Base-by-base conservation (phyloP, 2,329 filamentous ascomycete genomes). In the Colletotrichum truncatum region DNA sequence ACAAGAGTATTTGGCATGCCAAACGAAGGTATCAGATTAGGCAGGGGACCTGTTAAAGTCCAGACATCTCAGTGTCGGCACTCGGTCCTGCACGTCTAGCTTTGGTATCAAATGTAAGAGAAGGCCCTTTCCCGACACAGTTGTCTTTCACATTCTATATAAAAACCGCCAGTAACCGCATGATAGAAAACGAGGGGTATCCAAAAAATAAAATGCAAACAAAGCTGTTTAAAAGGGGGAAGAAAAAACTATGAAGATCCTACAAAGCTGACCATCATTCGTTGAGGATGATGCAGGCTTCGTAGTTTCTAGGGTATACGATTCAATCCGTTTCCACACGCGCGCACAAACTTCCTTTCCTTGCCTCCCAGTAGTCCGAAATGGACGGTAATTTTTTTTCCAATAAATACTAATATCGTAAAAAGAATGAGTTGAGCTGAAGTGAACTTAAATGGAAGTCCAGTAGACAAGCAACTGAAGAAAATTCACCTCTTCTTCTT, bases 401-500 rank as follows among this genome's bases (percentile, higher is more conserved):
- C n/a, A n/a, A n/a, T n/a, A n/a, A n/a, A 39, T 16, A 39, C 18
- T 39, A 39, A 18, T n/a, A 39, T 39, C 2, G 11, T 39, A 34
- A 49, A 21, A 34, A 12, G 16, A 21, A 6, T 51, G 12, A 21
- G 28, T 11, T 14, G 8, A 18, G 7, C 28, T 21, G 26, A 12
- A 36, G n/a, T 8, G 25, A 48, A 48, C 14, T 14, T n/a, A 21
- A 18, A 34, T n/a, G 11, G 34, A 11, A 14, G 16, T 38, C 5
- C 6, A 14, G 18, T 23, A 5, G 12, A 41, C 34, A 26, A 12
- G 11, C 26, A 41, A 9, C 6, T 3, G 36, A 10, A 1, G 6
- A 12, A 12, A 10, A 4, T 75, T 80, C 70, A 84, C 74, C 76
- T 80, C 78, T 78, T 86, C 76, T 75, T 82, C 80, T 75, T 84